Evolutionary conservation across 345 rosid species (phyloP).

Genomic region (Noccaea bulbosa): DNA sequence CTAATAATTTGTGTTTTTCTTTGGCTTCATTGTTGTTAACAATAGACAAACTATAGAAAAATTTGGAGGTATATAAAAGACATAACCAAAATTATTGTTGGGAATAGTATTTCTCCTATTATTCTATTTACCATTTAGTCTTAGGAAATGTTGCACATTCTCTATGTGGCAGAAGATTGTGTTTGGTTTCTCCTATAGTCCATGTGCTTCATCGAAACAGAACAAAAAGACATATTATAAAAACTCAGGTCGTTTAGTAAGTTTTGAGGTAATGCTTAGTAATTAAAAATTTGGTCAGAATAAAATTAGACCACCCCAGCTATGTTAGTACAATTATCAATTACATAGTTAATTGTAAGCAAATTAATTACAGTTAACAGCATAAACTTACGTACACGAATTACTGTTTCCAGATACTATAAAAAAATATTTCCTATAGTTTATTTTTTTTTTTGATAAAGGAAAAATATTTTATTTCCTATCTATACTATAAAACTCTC

Average conservation of each 20-base stretch:
- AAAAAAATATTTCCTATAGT: not conserved
- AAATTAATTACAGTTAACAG: too few relatives aligned
- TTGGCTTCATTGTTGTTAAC: too few relatives aligned
- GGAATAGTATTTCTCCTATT: slow-evolving; percentile 5
- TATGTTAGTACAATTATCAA: not conserved
- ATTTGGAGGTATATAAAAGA: too few relatives aligned
- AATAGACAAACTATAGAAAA: too few relatives aligned
- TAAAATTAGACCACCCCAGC: not conserved
- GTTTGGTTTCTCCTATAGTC: not conserved
- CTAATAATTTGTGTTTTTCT: too few relatives aligned
- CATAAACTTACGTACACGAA: too few relatives aligned
- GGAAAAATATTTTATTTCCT: too few relatives aligned
- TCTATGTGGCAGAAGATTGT: slow-evolving; percentile 5
- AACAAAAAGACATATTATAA: not conserved
- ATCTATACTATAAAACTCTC: too few relatives aligned
- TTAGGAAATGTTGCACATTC: slow-evolving; percentile 11
- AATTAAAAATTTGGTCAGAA: too few relatives aligned
- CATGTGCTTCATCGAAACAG: slow-evolving; percentile 21
- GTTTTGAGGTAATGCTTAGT: not conserved
- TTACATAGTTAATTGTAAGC: not conserved
- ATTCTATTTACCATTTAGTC: not conserved
- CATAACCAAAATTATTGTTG: not conserved
- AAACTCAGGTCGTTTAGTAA: not conserved
- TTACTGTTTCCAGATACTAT: not conserved
- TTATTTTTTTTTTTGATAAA: too few relatives aligned